Conservation (phyloP, 2,329 filamentous ascomycete genomes). For the Geoglossum cookeanum region DNA sequence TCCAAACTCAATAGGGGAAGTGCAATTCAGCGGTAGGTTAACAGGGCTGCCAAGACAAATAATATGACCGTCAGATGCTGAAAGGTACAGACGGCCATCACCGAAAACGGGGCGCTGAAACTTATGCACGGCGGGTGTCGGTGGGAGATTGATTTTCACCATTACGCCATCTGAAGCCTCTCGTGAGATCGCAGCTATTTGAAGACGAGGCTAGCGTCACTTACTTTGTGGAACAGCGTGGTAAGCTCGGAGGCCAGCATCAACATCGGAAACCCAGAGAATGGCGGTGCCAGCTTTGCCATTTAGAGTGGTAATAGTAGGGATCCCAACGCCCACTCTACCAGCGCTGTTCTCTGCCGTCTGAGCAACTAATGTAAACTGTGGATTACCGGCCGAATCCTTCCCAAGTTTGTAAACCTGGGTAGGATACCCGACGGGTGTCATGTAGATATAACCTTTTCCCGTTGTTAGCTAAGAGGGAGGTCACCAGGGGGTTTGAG, state of each 20-base stretch:
- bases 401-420: conserved; percentile 19
- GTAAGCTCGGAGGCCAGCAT: conserved; percentile 14
- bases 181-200: not conserved
- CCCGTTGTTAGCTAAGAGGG: not conserved
- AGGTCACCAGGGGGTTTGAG: not conserved
- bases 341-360: conserved; percentile 15
- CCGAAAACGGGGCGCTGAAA: conserved; percentile 15
- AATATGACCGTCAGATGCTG: conserved; percentile 10
- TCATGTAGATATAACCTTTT: conserved; percentile 22
- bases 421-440: conserved; percentile 14
- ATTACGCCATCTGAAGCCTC: conserved; percentile 8
- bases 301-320: conserved; percentile 14
- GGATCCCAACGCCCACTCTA: conserved; percentile 18
- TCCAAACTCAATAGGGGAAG: conserved; percentile 23
- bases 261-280: conserved; percentile 15
- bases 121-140: conserved; percentile 12
- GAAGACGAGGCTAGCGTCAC: not conserved
- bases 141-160: conserved; percentile 13
- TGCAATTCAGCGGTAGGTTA: conserved; percentile 23
- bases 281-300: conserved; percentile 13
- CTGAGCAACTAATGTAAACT: conserved; percentile 17
- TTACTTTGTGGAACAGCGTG: conserved; percentile 12
- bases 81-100: conserved; percentile 13
- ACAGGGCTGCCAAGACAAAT: conserved; percentile 14
- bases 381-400: conserved; percentile 16